Evolutionary conservation across 257 asterid genomes (phyloP), one percentile per base, ranked within the genome.

Genomic region (Leptodermis oblonga): DNA sequence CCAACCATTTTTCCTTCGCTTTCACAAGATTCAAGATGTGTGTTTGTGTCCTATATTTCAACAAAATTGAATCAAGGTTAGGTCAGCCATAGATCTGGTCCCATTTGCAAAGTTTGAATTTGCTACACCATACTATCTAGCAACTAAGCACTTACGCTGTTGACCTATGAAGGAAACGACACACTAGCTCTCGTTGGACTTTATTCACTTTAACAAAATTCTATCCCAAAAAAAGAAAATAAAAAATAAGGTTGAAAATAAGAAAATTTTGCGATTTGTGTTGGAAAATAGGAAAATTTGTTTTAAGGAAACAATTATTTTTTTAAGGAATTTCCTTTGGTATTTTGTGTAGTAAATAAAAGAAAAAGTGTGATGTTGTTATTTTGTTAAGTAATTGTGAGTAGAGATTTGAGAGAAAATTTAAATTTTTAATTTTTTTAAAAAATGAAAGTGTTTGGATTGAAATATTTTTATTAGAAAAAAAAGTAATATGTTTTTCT

Each of bases 81-180:
- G n/a, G 48, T 42, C n/a, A n/a, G n/a, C 25, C 36, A 23, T n/a
- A 4, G 22, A 52, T n/a, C n/a, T n/a, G 65, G 76, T 54, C 71
- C 76, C 71, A 72, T 33, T 13, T 41, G 45, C 45, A 41, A 54
- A 37, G 39, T 41, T 73, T 68, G 65, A 68, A 59, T 54, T 68
- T 53, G 66, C 43, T 62, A n/a, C n/a, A n/a, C n/a, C n/a, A 67
- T 37, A 20, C 37, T 26, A 77, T 11, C 17, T 12, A 11, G 1
- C 1, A 14, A 67, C 75, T 25, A 72, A 79, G 51, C 65, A 64
- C n/a, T n/a, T n/a, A n/a, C n/a, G n/a, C n/a, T 36, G 33, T 81
- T 77, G 81, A 79, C 83, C 68, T 67, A 54, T 3, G 58, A 65
- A 53, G n/a, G n/a, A 73, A 77, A 76, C 53, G 76, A 70, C 83